A percentile compares a stretch with the other conserved stretches of the same genome.
phyloP scores from a whole-genome alignment of 2,329 filamentous ascomycete genomes.

The Fusarium succisae region DNA sequence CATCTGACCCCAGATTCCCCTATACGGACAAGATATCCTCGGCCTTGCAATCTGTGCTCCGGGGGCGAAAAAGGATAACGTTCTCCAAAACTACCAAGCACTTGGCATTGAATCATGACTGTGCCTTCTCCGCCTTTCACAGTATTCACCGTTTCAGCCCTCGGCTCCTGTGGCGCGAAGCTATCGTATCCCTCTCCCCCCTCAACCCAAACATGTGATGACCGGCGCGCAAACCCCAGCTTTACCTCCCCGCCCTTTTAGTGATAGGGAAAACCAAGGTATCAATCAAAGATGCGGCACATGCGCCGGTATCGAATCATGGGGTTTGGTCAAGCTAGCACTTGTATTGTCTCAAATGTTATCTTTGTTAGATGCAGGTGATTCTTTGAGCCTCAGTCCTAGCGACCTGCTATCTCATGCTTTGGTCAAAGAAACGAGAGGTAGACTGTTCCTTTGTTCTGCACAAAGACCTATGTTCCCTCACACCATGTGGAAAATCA shows the following conservation, averaged over 20 bases:
- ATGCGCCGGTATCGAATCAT: conserved; percentile 31
- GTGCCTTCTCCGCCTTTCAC: neutral
- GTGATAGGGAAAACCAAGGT: neutral
- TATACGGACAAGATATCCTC: conserved; percentile 15
- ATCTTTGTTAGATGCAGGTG: conserved; percentile 27
- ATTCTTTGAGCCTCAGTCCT: conserved; percentile 13
- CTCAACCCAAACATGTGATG: neutral
- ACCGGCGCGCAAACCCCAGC: neutral
- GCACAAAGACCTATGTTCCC: neutral
- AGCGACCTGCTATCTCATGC: neutral
- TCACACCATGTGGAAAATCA: conserved; percentile 9
- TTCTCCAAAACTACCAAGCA: neutral
- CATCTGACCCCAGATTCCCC: conserved; percentile 29
- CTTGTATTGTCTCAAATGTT: conserved; percentile 18
- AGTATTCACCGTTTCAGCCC: conserved; percentile 10
- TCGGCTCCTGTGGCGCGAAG: conserved; percentile 19
- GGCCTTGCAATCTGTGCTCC: conserved; percentile 13
- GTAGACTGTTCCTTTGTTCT: neutral
- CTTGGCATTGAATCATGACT: neutral
- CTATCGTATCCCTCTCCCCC: neutral
- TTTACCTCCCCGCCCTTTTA: neutral
- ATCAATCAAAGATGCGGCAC: conserved; percentile 11
- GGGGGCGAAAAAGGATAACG: neutral
- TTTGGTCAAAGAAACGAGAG: neutral
- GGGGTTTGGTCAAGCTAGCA: conserved; percentile 25